Base-by-base conservation (phyloP, 495 filamentous ascomycete genomes). In the Viridothelium virens region DNA sequence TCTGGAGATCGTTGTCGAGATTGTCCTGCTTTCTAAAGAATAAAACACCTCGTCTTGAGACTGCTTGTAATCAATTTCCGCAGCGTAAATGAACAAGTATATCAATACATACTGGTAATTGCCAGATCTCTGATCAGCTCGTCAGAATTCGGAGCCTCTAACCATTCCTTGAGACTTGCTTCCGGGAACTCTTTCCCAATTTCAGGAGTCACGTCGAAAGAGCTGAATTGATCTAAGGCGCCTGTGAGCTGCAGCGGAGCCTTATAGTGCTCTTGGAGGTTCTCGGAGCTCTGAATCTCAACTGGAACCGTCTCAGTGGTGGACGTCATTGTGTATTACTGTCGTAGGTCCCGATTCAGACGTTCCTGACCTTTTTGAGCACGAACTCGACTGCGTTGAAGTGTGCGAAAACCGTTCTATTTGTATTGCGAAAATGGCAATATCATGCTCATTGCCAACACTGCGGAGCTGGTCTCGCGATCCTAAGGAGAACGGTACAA, bases 41-140 rank as follows among this genome's bases (percentile, higher is more conserved):
- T 56, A 92, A 89, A 0, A 94, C 90, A 2, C 89, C 89, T 0
- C 89, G 84, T 71, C 87, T 85, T 11, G 89, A 91, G 70, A 94
- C 89, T 92, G 53, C 61, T 89, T 81, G 67, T 91, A 88, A 38
- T 33, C 33, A 38, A 37, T 6, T 59, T 7, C 53, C 5, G 34
- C 33, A 3, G 1, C 38, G 16, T 44, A 41, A 37, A 1, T 2
- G 2, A 1, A 41, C 12, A 63, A 4, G 44, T 25, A 1, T 14
- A 6, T 31, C 18, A 63, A 12, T 62, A 75, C 76, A 64, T 66
- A 89, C 87, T 80, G 5, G 85, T 86, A 33, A 89, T 81, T n/a
- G 87, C 86, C 3, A 90, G 78, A 53, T 91, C 87, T 7, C 84
- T 77, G 31, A 91, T 72, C 18, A 89, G 75, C 44, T 88, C 86